Base-by-base conservation (phyloP, 306 rosid genomes). In the Rubus parviflorus region DNA sequence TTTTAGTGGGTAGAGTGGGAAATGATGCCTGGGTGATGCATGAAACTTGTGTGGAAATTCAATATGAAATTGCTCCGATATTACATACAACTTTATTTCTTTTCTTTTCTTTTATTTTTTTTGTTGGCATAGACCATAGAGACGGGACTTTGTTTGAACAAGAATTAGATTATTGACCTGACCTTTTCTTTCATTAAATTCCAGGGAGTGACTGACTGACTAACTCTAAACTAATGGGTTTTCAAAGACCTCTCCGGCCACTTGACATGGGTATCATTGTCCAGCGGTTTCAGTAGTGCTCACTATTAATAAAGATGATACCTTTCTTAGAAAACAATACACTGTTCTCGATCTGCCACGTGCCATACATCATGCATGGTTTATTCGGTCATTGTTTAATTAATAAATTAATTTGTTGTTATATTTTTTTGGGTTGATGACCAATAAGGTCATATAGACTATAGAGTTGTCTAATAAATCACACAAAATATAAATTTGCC, bases 91-190 rank as follows among this genome's bases (percentile, higher is more conserved):
- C 15, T 13, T 8, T 25, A 25, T 25, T 30, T 30, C 35, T 30
- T 30, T 30, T 30, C 35, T 30, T 30, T 30, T 30, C 0, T 30
- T 25, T 25, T 25, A 0, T 9, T 22, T 22, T 30, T 54, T n/a
- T 54, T n/a, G 30, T 57, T 57, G 63, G 63, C 35, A 30, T 30
- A 30, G 35, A 30, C 35, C 35, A 10, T 57, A 57, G 35, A 56
- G 4, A 8, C 37, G 10, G 22, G 63, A 54, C 61, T 72, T 1
- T 30, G 35, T 30, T 30, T n/a, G 64, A 41, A 53, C n/a, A 20
- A 14, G 35, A 72, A 40, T 3, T 30, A 30, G 35, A 30, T 14
- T 57, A 43, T 79, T 79, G 73, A 79, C 77, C 57, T 16, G 17
- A 0, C 6, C 15, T 57, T 3, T 22, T 57, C n/a, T 25, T 12